phyloP scores from a whole-genome alignment of 805 yeast species.

The Kuraishia piskuri region DNA sequence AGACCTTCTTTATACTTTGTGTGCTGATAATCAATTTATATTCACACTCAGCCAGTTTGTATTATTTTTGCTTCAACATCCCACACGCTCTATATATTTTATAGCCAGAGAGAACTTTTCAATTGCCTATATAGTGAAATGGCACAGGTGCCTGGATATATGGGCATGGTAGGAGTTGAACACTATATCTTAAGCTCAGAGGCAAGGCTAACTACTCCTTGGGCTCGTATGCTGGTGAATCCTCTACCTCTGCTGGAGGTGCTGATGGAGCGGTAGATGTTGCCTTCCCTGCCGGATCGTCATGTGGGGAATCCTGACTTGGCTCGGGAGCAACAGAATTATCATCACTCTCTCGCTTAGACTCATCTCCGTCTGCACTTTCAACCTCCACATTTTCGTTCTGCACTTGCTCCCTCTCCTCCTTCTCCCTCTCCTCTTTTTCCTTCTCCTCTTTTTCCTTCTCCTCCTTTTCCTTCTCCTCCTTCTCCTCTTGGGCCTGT shows the following conservation, averaged over 20 bases:
- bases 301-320: neutral
- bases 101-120: too few relatives aligned
- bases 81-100: too few relatives aligned
- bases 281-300: neutral
- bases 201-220: too few relatives aligned
- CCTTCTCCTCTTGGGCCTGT: neutral
- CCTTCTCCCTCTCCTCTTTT: neutral
- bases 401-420: neutral
- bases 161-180: too few relatives aligned
- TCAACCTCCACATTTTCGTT: neutral
- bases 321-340: too few relatives aligned
- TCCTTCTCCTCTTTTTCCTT: neutral
- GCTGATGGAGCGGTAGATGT: neutral
- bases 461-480: neutral
- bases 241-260: neutral
- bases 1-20: too few relatives aligned
- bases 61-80: too few relatives aligned
- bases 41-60: too few relatives aligned
- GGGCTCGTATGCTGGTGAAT: neutral
- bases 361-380: neutral
- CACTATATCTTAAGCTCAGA: too few relatives aligned
- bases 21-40: too few relatives aligned
- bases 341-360: neutral
- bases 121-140: too few relatives aligned
- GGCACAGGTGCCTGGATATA: too few relatives aligned